Conservation (phyloP, 2,329 filamentous ascomycete genomes). For the Colletotrichum costaricense region DNA sequence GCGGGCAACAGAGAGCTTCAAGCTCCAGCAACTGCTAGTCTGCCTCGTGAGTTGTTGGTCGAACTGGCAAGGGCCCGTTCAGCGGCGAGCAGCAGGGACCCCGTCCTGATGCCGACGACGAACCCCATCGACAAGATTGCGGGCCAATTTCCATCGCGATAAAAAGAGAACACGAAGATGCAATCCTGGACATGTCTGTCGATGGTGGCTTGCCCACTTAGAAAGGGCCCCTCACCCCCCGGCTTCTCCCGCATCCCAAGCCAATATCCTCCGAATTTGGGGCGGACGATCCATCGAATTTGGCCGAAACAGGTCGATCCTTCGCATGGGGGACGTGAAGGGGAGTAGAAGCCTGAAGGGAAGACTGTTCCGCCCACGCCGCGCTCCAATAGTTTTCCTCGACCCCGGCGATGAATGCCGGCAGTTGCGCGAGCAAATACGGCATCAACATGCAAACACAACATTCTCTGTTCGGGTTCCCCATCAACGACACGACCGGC, state of each 20-base stretch:
- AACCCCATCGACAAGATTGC: not conserved
- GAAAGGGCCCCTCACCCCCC: not conserved
- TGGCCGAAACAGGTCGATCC: slow-evolving; percentile 20
- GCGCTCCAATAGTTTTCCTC: not conserved
- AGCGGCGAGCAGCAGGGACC: not conserved
- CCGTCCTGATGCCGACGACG: not conserved
- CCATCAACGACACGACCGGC: not conserved
- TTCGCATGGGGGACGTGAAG: not conserved
- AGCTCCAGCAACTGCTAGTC: not conserved
- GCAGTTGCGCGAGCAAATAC: slow-evolving; percentile 11
- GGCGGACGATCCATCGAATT: slow-evolving; percentile 9
- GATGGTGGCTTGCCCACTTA: slow-evolving; percentile 12
- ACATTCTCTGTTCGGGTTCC: not conserved
- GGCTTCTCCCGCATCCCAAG: slow-evolving; percentile 13
- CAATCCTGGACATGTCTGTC: not conserved
- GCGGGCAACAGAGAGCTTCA: not conserved
- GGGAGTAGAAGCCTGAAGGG: not conserved
- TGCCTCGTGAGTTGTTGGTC: not conserved
- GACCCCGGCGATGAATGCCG: slow-evolving; percentile 3
- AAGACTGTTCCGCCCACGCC: not conserved
- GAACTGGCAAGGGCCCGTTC: not conserved
- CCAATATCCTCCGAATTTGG: slow-evolving; percentile 8
- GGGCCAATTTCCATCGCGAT: not conserved
- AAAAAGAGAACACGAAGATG: not conserved
- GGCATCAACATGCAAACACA: not conserved